These are phyloP conservation scores for Termitomyces sp. DNA, from an alignment of 768 basidiomycete genomes.

Conservation along the genomic window DNA sequence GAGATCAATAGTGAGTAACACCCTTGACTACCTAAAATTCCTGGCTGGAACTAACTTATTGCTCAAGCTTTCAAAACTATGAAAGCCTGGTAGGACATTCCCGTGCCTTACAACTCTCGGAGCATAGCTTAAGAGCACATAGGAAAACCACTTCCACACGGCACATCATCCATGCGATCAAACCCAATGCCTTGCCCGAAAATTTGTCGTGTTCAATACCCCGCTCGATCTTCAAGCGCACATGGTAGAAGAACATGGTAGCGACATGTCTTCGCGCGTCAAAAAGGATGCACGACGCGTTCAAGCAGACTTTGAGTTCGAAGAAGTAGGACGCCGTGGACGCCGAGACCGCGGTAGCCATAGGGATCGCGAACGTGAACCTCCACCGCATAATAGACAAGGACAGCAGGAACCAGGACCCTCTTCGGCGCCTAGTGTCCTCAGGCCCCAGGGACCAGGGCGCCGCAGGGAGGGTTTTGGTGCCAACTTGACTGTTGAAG, in stretches of 20 bases:
- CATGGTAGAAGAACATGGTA: constrained; percentile 78
- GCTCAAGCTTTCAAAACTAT: constrained; percentile 69
- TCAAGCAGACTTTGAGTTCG: constrained; percentile 66
- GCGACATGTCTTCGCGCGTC: constrained; percentile 64
- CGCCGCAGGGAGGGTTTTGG: constrained; percentile 62
- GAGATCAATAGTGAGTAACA: constrained; percentile 76
- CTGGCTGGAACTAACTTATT: not conserved
- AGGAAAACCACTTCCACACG: constrained; percentile 74
- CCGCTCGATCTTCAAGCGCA: constrained; percentile 89
- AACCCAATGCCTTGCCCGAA: constrained; percentile 67
- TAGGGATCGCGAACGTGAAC: constrained; percentile 36
- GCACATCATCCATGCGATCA: constrained; percentile 79
- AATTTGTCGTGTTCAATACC: constrained; percentile 92
- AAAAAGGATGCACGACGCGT: constrained; percentile 64
- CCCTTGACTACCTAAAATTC: not conserved
- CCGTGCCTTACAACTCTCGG: not conserved
- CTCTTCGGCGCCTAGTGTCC: constrained; percentile 6
- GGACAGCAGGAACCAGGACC: constrained; percentile 10
- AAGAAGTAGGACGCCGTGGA: constrained; percentile 37
- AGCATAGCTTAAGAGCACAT: constrained; percentile 1
- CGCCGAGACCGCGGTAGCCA: constrained; percentile 38
- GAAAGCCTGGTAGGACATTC: constrained; percentile 52
- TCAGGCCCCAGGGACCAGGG: constrained; percentile 23
- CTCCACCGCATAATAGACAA: constrained; percentile 24
- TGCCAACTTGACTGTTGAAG: constrained; percentile 42